These are phyloP conservation scores for Fusarium annulatum DNA, from an alignment of 2,329 filamentous ascomycete species.

Conservation along the genomic window DNA sequence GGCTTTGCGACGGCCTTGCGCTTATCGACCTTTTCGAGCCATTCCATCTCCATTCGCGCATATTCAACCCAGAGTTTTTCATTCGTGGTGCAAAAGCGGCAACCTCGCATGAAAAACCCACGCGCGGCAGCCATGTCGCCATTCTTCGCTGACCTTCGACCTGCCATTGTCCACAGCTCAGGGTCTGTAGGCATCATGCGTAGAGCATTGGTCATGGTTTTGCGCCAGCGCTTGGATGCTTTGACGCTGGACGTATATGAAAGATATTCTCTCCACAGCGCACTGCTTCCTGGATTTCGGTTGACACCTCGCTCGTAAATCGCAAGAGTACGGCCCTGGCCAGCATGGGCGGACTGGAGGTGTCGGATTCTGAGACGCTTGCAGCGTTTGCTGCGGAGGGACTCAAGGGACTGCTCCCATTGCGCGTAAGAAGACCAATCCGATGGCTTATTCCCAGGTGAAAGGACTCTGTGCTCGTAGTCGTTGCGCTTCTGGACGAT, in stretches of 20 bases:
- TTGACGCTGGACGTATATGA: conserved; percentile 79
- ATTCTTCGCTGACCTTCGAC: conserved; percentile 79
- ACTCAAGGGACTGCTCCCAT: conserved; percentile 77
- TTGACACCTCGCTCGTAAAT: conserved; percentile 88
- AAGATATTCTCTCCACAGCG: conserved; percentile 91
- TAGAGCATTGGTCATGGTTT: conserved; percentile 74
- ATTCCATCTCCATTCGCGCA: conserved; percentile 90
- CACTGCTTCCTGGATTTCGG: conserved; percentile 83
- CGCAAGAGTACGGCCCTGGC: conserved; percentile 86
- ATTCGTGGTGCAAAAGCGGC: conserved; percentile 86
- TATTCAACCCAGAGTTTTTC: conserved; percentile 88
- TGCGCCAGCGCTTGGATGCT: conserved; percentile 73
- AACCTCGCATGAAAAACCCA: conserved; percentile 86
- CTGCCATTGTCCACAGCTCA: conserved; percentile 88
- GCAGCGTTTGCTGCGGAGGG: conserved; percentile 83
- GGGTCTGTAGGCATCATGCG: conserved; percentile 86
- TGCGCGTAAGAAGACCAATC: conserved; percentile 88
- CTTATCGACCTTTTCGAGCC: conserved; percentile 82
- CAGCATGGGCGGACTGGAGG: conserved; percentile 72
- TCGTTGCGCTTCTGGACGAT: conserved; percentile 92
- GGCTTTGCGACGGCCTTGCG: conserved; percentile 72
- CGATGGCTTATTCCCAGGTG: conserved; percentile 77
- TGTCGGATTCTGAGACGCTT: conserved; percentile 80
- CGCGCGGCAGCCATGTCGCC: conserved; percentile 90
- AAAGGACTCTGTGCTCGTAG: conserved; percentile 91